These are phyloP conservation scores for Gossypium gossypioides DNA, from an alignment of 441 rosid genomes.

Conservation along the genomic window DNA sequence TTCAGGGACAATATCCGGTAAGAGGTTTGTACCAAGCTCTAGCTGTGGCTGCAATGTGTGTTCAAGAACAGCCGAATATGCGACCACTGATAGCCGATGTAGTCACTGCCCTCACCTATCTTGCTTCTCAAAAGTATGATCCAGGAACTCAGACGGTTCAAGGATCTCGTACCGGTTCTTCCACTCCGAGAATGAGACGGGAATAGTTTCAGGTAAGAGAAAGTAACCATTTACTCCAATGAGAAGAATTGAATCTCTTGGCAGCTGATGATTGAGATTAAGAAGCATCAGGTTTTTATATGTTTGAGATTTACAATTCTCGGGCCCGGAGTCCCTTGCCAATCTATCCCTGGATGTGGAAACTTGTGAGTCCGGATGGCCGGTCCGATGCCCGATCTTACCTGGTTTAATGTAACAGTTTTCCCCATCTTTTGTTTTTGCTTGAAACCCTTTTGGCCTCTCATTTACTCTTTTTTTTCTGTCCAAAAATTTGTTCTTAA, in stretches of 20 bases:
- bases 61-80: slow-evolving; percentile 87
- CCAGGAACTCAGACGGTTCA: slow-evolving; percentile 33
- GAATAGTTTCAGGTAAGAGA: slow-evolving; percentile 20
- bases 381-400: slow-evolving; percentile 12
- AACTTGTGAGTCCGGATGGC: slow-evolving; percentile 15
- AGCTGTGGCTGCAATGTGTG: slow-evolving; percentile 96
- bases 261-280: slow-evolving; percentile 7
- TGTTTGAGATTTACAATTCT: not conserved
- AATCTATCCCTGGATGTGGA: not conserved
- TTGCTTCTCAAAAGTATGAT: slow-evolving; percentile 57
- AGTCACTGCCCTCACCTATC: slow-evolving; percentile 71
- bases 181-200: slow-evolving; percentile 43
- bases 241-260: not conserved
- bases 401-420: slow-evolving; percentile 7
- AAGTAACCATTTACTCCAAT: not conserved
- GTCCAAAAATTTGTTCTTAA: slow-evolving; percentile 5
- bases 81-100: slow-evolving; percentile 84
- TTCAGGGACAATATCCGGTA: slow-evolving; percentile 78
- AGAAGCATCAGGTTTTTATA: slow-evolving; percentile 3
- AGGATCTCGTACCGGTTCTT: slow-evolving; percentile 24
- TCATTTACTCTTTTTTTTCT: not conserved
- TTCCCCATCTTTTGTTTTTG: not conserved
- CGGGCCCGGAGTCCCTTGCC: not conserved
- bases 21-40: slow-evolving; percentile 90
- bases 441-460: slow-evolving; percentile 1